Base-by-base conservation (phyloP, 345 rosid genomes). In the Syzygium grande region DNA sequence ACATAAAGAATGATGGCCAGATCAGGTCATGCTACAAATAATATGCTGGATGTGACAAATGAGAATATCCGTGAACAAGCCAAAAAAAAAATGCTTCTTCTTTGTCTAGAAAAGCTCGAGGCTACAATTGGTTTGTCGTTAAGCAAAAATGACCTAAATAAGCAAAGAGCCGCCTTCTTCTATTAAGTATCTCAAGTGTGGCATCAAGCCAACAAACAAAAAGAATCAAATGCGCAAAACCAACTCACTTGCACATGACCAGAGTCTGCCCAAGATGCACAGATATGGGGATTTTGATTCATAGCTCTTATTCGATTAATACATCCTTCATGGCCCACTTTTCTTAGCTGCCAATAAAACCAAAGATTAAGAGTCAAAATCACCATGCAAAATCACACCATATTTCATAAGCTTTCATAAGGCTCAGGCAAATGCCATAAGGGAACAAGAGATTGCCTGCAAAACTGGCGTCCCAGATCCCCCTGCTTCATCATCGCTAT, bases 221-320 rank as follows among this genome's bases (percentile, higher is more conserved):
- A 34, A 73, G 25, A 34, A 73, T 73, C 80, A 34, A 21, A 52
- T 51, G 51, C 21, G 4, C 0, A 83, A 90, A 85, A n/a, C 63
- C 86, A n/a, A 88, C 91, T 87, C 79, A 98, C 99, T 96, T 96
- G 99, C 87, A 98, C 98, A 88, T 93, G 96, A 86, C 98, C 95
- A 52, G 97, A 92, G 90, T 97, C 99, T 43, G 95, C 96, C 98
- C 98, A 97, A 88, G 99, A 94, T 85, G 97, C 99, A 86, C 97
- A 96, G 68, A 98, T 95, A 86, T 97, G 97, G 85, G 99, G 95
- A 86, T 90, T 95, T 89, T 98, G 98, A 51, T 93, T 77, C 99
- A 97, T 97, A 83, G 99, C 94, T 87, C 98, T 96, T 10, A 98
- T 94, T 52, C 99, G 98, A 91, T 98, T 97, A 84, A 98, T 93